Base-by-base conservation (phyloP, 768 basidiomycete species). In the Kwoniella heveanensis region DNA sequence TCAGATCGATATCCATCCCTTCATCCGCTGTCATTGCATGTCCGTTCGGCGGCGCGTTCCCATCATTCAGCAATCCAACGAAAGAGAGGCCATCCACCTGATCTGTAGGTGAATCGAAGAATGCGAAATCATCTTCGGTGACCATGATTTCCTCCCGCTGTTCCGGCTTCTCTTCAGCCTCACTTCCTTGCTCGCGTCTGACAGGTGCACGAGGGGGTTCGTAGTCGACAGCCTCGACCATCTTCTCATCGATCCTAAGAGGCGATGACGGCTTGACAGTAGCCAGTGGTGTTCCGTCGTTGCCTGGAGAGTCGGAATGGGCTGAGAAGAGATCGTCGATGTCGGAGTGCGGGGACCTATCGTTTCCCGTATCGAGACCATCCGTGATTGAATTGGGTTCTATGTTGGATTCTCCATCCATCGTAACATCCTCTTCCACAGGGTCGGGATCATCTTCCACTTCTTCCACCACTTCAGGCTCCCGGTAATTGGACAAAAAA, bases 111-210 rank as follows among this genome's bases (percentile, higher is more conserved):
- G 66, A 67, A 53, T 67, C 66, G 48, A 67, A 67, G 58, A 67
- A 67, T 7, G 60, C 54, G 53, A 67, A 67, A 48, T 67, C 66
- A 30, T 67, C 66, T 25, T 67, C 66, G 2, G 66, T 67, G 48
- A 67, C 54, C 32, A 36, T 29, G 17, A 22, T 46, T 27, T 39
- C 59, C 30, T 56, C 46, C 27, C 36, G 46, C 39, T 44, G 39
- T 44, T 44, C 39, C 39, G 39, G 39, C 15, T 44, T 44, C 17
- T 44, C 39, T 17, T 44, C 39, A 3, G 39, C 39, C 15, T 44
- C 39, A 44, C 15, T 44, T 17, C 39, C 4, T 17, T 19, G 39
- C 8, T 44, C 39, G 4, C 39, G 39, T 17, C 39, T 9, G 10
- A 44, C 39, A 9, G 39, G 39, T 10, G 39, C 39, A 44, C 10